These are phyloP conservation scores for Pseudogymnoascus sp. DNA, from an alignment of 2,329 filamentous ascomycete species.

Conservation along the genomic window DNA sequence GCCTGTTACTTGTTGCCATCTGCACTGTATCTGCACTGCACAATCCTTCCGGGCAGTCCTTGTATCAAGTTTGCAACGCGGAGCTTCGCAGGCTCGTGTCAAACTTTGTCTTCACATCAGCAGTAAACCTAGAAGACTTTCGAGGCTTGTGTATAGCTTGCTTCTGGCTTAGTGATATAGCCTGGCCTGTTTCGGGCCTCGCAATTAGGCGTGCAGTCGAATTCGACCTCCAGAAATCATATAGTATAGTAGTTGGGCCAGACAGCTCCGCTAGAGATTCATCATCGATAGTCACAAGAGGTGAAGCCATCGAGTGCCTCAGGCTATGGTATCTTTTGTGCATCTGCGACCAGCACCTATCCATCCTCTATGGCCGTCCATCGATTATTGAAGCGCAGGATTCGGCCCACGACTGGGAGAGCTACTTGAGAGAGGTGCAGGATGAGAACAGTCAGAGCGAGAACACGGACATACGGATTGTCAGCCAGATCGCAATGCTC, in stretches of 20 bases:
- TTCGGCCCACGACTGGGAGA: constrained; percentile 47
- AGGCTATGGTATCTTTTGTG: constrained; percentile 55
- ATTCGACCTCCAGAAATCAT: constrained; percentile 44
- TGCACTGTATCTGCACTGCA: constrained; percentile 51
- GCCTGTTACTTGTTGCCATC: constrained; percentile 46
- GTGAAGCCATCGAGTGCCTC: constrained; percentile 42
- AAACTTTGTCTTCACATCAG: constrained; percentile 43
- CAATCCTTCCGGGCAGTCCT: constrained; percentile 42
- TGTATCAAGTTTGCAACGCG: constrained; percentile 42
- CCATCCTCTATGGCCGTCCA: constrained; percentile 53
- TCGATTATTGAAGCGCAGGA: constrained; percentile 51
- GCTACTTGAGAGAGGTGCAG: constrained; percentile 40
- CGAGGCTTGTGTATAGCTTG: constrained; percentile 45
- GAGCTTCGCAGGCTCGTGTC: constrained; percentile 46
- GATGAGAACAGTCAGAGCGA: constrained; percentile 32
- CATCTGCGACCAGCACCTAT: constrained; percentile 56
- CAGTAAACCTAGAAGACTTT: constrained; percentile 42
- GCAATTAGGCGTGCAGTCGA: constrained; percentile 39
- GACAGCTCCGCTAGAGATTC: constrained; percentile 31
- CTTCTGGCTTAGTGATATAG: constrained; percentile 48
- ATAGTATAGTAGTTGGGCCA: constrained; percentile 15
- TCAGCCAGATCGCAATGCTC: constrained; percentile 51
- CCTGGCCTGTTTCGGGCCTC: constrained; percentile 36
- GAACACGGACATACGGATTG: constrained; percentile 42
- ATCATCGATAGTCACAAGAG: constrained; percentile 34